Conservation (phyloP, 495 filamentous ascomycete genomes). For the Penicillium maclennaniae region DNA sequence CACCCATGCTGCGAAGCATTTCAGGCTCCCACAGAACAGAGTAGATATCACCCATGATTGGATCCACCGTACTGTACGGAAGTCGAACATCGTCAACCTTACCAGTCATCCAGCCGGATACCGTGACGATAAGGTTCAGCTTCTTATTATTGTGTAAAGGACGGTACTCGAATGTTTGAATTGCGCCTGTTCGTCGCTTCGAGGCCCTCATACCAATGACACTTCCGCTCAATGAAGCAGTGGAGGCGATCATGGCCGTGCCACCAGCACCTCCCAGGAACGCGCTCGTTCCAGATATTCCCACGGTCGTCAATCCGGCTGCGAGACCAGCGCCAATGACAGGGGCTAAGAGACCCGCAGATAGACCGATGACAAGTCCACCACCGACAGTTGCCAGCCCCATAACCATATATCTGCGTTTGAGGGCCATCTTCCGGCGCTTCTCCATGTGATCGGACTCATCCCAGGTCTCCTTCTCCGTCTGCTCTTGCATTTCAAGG, state of each 20-base stretch:
- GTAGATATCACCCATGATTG: slow-evolving; percentile 97
- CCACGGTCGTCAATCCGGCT: slow-evolving; percentile 92
- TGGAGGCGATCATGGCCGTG: slow-evolving; percentile 88
- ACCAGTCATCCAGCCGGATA: slow-evolving; percentile 98
- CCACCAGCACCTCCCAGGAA: slow-evolving; percentile 92
- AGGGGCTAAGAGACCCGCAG: slow-evolving; percentile 85
- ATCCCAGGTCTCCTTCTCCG: slow-evolving; percentile 94
- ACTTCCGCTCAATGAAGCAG: slow-evolving; percentile 80
- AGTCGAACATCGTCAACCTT: slow-evolving; percentile 95
- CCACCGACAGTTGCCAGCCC: slow-evolving; percentile 95
- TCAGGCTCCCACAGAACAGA: slow-evolving; percentile 98
- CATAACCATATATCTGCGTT: slow-evolving; percentile 87
- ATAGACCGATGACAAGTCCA: slow-evolving; percentile 91
- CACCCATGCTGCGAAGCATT: slow-evolving; percentile 95
- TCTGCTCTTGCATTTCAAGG: slow-evolving; percentile 91
- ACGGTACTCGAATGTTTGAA: slow-evolving; percentile 94
- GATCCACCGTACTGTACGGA: slow-evolving; percentile 92
- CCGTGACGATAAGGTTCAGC: slow-evolving; percentile 91
- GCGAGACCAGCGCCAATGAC: slow-evolving; percentile 94
- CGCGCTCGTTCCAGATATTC: slow-evolving; percentile 79
- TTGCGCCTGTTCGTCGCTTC: slow-evolving; percentile 78
- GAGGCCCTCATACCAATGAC: slow-evolving; percentile 84
- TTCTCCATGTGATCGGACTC: slow-evolving; percentile 92
- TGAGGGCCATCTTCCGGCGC: slow-evolving; percentile 73
- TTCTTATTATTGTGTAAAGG: slow-evolving; percentile 97